Evolutionary conservation across 345 rosid genomes (phyloP), one percentile per base, ranked within the genome.

Genomic region (Atalantia buxifolia): DNA sequence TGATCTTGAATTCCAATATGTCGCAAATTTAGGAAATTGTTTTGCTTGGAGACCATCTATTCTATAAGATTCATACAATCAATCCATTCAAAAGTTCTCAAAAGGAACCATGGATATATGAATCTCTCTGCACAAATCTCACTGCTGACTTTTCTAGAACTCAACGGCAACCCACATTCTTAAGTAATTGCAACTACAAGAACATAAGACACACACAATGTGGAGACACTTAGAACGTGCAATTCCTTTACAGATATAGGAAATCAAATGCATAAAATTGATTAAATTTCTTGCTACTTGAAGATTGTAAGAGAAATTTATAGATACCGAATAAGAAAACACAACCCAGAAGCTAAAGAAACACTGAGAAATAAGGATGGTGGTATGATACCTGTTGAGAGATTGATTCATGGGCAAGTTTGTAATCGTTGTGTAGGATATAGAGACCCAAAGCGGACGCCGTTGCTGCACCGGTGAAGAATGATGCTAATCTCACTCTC

Each of bases 401-500:
- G 80, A 94, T 84, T 76, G 98, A 85, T 72, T 92, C 87, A 78
- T 94, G 95, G 72, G 97, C 97, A 81, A 83, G 77, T 79, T 90
- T 90, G 91, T 92, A 96, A 81, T 96, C 99, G 78, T 90, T 89
- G 74, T 90, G 90, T 67, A 96, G 98, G 64, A 92, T 19, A 81
- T 86, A 90, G 57, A 96, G 77, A 5, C 98, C 99, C 25, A 87
- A 61, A 73, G 87, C 86, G 22, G 99, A 96, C 53, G 98, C 94
- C 77, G 93, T 80, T 18, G 99, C 94, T 1, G 95, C 94, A 71
- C 98, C 98, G 21, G 98, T 89, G 78, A 94, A 94, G 86, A 96
- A 96, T 13, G 99, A 92, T 42, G 97, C 98, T 81, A 94, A 84
- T 85, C 99, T 90, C 79, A 94, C 98, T 81, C 98, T 88, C 80